Percentiles rank a stretch among this genome's conserved stretches.
Conservation (phyloP, 1,139 yeast genomes). For the Groenewaldozyma sp. region DNA sequence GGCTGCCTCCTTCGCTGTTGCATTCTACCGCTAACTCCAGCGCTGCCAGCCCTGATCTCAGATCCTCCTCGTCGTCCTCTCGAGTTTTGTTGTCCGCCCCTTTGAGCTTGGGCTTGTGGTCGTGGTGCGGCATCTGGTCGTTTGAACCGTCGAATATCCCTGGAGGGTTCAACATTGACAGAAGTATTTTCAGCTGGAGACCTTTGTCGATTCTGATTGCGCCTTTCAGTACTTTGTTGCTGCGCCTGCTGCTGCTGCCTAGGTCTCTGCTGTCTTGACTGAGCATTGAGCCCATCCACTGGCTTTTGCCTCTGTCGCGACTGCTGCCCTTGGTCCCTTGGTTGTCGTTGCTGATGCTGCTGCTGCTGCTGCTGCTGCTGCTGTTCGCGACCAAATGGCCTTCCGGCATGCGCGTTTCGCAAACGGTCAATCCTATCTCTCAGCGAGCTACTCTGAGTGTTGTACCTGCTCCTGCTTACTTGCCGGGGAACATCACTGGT, state of each 20-base stretch:
- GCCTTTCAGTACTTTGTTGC: background rate
- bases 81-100: too few species aligned
- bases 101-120: background rate
- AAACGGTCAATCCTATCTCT: background rate
- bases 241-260: background rate
- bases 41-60: background rate
- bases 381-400: background rate
- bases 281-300: too few species aligned
- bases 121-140: background rate
- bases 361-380: background rate
- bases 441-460: background rate
- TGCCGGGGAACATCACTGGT: background rate
- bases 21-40: background rate
- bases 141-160: background rate
- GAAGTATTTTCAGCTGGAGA: background rate
- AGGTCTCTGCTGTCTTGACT: too few species aligned
- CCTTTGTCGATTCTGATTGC: too few species aligned
- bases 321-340: background rate
- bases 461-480: slow-evolving; percentile 1
- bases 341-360: background rate
- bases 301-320: background rate
- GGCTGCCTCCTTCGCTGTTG: background rate
- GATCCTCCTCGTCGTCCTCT: background rate
- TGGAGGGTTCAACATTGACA: background rate
- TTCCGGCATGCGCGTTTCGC: background rate